Evolutionary conservation across 2,329 filamentous ascomycete species (phyloP).

Genomic region (Paraconiothyrium brasiliense): DNA sequence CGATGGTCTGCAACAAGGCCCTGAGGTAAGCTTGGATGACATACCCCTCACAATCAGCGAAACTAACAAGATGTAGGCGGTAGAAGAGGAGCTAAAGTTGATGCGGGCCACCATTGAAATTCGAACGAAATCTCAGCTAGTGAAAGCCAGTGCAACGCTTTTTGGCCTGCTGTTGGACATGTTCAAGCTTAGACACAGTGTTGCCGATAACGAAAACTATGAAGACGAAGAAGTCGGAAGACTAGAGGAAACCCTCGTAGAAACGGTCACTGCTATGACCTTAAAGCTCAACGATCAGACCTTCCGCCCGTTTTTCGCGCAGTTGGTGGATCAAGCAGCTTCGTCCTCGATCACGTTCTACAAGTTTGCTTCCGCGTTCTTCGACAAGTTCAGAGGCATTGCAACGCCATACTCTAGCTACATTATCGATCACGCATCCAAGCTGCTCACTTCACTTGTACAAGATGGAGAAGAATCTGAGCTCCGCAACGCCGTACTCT

Average conservation of each 20-base stretch:
- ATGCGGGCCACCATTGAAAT: slow-evolving; percentile 77
- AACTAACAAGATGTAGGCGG: slow-evolving; percentile 60
- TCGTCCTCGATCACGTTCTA: slow-evolving; percentile 74
- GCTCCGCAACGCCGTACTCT: slow-evolving; percentile 75
- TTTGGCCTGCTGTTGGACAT: slow-evolving; percentile 67
- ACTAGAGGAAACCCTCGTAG: slow-evolving; percentile 72
- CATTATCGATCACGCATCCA: slow-evolving; percentile 77
- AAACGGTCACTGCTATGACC: slow-evolving; percentile 85
- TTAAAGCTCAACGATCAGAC: slow-evolving; percentile 95
- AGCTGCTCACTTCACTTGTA: slow-evolving; percentile 62
- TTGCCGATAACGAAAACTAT: slow-evolving; percentile 53
- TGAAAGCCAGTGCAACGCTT: slow-evolving; percentile 76
- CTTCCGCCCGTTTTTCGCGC: slow-evolving; percentile 90
- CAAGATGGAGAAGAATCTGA: slow-evolving; percentile 57
- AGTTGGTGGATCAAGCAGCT: slow-evolving; percentile 80
- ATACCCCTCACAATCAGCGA: neutral
- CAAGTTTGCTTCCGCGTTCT: slow-evolving; percentile 81
- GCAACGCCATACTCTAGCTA: slow-evolving; percentile 93
- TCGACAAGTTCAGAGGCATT: slow-evolving; percentile 83
- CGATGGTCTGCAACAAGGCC: slow-evolving; percentile 69
- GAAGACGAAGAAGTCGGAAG: slow-evolving; percentile 63
- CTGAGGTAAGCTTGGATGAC: slow-evolving; percentile 61
- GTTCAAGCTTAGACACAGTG: slow-evolving; percentile 69
- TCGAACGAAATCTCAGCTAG: slow-evolving; percentile 79
- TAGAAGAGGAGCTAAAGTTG: slow-evolving; percentile 74